Conservation (phyloP, 495 filamentous ascomycete species). For the Melanomma pulvis-pyrius region DNA sequence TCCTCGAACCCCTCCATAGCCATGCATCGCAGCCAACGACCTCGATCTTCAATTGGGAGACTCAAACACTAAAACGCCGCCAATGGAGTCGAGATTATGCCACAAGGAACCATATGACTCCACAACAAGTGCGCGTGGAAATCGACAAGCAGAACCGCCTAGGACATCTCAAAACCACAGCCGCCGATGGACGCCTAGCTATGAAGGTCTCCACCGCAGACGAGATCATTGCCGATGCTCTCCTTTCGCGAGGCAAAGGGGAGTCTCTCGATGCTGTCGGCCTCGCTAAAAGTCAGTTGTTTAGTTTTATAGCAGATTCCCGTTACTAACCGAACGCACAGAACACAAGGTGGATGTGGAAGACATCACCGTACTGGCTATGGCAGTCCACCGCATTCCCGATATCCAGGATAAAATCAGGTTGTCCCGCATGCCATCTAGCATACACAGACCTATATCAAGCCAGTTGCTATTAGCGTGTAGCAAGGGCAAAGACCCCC, state of each 20-base stretch:
- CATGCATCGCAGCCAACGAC: background rate
- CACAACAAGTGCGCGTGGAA: background rate
- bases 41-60: no score
- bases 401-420: conserved; percentile 3
- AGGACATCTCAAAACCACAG: background rate
- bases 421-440: conserved; percentile 4
- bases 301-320: background rate
- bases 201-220: background rate
- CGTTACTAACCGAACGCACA: background rate
- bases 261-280: background rate
- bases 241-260: background rate
- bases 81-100: background rate
- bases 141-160: background rate
- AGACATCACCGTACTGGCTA: conserved; percentile 17
- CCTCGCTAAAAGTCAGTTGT: conserved; percentile 14
- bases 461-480: background rate
- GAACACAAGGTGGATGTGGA: background rate
- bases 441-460: conserved; percentile 2
- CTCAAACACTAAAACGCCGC: background rate
- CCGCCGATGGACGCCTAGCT: background rate
- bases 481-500: background rate
- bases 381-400: conserved; percentile 2
- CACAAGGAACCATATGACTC: background rate
- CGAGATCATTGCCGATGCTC: background rate
- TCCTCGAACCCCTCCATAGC: conserved; percentile 2